Evolutionary conservation across 2,329 filamentous ascomycete genomes (phyloP), one percentile per base, ranked within the genome.

Genomic region (Lachnellula occidentalis): DNA sequence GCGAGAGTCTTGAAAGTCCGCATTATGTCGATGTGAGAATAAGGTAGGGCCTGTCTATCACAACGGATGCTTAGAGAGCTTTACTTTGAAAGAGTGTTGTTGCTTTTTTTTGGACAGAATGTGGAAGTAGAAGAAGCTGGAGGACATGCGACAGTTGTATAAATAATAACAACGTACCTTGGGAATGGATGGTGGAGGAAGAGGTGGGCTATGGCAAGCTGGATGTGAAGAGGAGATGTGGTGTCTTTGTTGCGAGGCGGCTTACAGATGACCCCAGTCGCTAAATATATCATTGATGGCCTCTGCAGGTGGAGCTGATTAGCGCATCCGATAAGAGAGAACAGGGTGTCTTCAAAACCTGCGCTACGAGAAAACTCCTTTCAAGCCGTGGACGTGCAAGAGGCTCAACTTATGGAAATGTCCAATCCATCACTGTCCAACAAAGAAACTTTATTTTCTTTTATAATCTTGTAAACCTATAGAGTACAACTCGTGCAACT

Each of bases 1-100:
- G 67, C 67, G 47, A 70, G 51, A 56, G 64, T 61, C 50, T 57
- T 56, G 60, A 69, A 67, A 48, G 61, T 62, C 48, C 64, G 64
- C 68, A 70, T 70, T 15, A 60, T 59, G 60, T 56, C 5, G 14
- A 47, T 52, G 47, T 42, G 17, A 45, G 24, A 27, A 43, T 45
- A 22, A 34, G 34, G 48, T 52, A 34, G 50, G 57, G 43, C 57
- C 54, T 61, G 14, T 48, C 5, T 50, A 54, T 51, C 48, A 51
- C 53, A n/a, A n/a, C n/a, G n/a, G n/a, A 36, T 45, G 41, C 54
- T 51, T 37, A 46, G 48, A 17, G 45, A 45, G 47, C 17, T 48
- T 15, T 19, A 34, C 46, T 34, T 50, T 15, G 24, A 43, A n/a
- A 22, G 8, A 24, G n/a, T 5, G 52, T 59, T 46, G 55, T 27